Base-by-base conservation (phyloP, 1,139 yeast genomes). In the Sugiyamaella pinicola region DNA sequence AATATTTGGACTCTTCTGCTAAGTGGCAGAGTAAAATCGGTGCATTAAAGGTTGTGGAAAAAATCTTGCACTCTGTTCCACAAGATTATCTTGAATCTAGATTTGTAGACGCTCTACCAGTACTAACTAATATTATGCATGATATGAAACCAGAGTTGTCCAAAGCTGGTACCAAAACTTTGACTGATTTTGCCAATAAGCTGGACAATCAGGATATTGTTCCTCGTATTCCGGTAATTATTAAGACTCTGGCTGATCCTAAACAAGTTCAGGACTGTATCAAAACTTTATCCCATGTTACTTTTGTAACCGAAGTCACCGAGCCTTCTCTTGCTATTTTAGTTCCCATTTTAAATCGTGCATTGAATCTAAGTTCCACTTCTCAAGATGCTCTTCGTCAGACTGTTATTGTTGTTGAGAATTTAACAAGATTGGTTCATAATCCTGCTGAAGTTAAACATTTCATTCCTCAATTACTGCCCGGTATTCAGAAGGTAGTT, bases 271-370 rank as follows among this genome's bases (percentile, higher is more conserved):
- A 96, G 54, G 86, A 83, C 56, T 90, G 96, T 72, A 88, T 93
- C 71, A 88, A 87, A 72, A 83, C 91, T 49, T 79, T 93, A 59
- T 86, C 96, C 1, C 87, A 95, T 46, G 98, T 93, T 52, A 93
- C 99, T 0, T 93, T 93, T 70, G 99, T 93, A 49, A 96, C 99
- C 47, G 99, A 93, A 75, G 99, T 93, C 58, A 93, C 98, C 15
- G 98, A 91, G 73, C 95, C 98, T 7, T 95, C 96, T 6, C 78
- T 93, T 61, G 82, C 98, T 3, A 75, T 93, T 55, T 78, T 93
- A 63, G 97, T 89, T 39, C 99, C 99, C 49, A 91, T 91, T 62
- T 80, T 93, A 66, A 93, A 85, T 70, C 88, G 93, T 69, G 93
- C 98, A 1, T 79, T 93, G 67, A 90, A 87, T 68, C 79, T 85